Percentiles rank a stretch among this genome's conserved stretches.
phyloP scores from a whole-genome alignment of 495 filamentous ascomycete genomes.

The Elaphomyces granulatus region DNA sequence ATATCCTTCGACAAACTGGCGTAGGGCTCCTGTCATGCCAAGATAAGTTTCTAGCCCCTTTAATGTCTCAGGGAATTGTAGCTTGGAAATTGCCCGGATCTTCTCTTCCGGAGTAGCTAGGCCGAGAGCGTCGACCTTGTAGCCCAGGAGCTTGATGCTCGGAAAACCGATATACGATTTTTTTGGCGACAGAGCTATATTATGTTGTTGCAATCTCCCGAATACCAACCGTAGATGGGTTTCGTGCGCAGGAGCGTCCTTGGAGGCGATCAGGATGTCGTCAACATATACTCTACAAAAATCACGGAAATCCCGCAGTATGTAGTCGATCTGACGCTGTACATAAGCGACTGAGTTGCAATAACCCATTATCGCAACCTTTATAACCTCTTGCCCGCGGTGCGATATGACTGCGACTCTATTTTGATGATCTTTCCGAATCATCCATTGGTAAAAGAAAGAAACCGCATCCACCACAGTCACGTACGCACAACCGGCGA shows the following conservation, averaged over 20 bases:
- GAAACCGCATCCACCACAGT: neutral
- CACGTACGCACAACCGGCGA: neutral
- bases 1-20: neutral
- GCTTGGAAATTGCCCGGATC: neutral
- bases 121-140: neutral
- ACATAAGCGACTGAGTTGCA: slow-evolving; percentile 5
- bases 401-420: slow-evolving; percentile 2
- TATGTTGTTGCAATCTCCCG: neutral
- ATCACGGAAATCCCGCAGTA: neutral
- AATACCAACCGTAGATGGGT: neutral
- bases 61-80: neutral
- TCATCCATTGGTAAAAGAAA: slow-evolving; percentile 8
- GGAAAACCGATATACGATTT: slow-evolving; percentile 4
- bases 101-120: neutral
- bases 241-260: neutral
- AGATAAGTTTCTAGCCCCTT: slow-evolving; percentile 3
- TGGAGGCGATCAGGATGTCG: neutral
- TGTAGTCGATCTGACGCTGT: neutral
- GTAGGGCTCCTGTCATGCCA: neutral
- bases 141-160: neutral
- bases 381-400: neutral
- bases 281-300: neutral
- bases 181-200: neutral
- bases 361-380: neutral
- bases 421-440: neutral